phyloP scores from a whole-genome alignment of 306 rosid genomes.

The Trifolium pratense region DNA sequence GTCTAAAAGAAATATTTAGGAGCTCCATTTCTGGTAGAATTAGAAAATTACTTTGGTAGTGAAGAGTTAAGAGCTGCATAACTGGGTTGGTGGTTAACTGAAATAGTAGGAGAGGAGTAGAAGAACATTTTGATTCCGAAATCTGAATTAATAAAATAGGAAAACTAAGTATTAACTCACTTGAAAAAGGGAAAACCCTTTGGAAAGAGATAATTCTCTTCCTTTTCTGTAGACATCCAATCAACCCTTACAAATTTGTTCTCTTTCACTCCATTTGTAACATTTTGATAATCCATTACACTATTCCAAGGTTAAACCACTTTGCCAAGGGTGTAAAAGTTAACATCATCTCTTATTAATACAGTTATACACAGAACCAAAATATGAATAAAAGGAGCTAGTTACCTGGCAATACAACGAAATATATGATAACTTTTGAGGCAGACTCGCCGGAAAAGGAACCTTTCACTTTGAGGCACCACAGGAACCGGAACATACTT shows the following conservation, averaged over 20 bases:
- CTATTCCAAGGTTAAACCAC: slow-evolving; percentile 25
- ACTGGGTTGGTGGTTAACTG: not conserved
- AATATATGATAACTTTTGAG: slow-evolving; percentile 87
- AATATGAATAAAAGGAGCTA: slow-evolving; percentile 6
- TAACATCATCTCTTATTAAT: slow-evolving; percentile 3
- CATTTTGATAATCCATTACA: slow-evolving; percentile 30
- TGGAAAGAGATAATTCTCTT: not conserved
- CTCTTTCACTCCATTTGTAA: not conserved
- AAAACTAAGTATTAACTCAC: not conserved
- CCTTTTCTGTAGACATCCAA: slow-evolving; percentile 1
- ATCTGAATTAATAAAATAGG: not conserved
- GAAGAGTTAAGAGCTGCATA: slow-evolving; percentile 2
- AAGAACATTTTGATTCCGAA: not conserved
- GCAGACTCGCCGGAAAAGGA: slow-evolving; percentile 96
- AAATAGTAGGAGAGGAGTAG: not conserved
- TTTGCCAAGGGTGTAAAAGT: slow-evolving; percentile 4
- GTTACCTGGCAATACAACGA: slow-evolving; percentile 94
- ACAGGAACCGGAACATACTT: slow-evolving; percentile 90
- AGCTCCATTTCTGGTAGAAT: not conserved
- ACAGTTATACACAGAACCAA: not conserved
- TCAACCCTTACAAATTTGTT: not conserved
- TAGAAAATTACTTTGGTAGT: slow-evolving; percentile 1
- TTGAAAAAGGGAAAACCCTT: slow-evolving; percentile 10
- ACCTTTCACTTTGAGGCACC: slow-evolving; percentile 98
- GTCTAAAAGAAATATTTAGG: slow-evolving; percentile 24